Percentiles rank a stretch among this genome's conserved stretches.
Conservation (phyloP, 176 grass and related monocot genomes). For the Bonia amplexicaulis region DNA sequence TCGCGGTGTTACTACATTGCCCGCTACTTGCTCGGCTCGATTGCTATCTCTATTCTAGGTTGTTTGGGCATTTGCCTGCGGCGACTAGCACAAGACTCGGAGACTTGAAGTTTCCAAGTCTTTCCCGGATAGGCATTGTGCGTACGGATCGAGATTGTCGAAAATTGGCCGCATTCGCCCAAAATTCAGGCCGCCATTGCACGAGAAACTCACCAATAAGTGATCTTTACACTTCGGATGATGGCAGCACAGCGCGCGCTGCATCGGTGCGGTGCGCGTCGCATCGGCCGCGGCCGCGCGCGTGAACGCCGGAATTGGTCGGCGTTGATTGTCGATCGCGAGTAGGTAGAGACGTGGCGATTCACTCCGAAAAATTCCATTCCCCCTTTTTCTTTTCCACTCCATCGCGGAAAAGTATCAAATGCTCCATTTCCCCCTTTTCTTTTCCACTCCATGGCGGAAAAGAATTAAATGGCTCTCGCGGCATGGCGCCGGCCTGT, state of each 20-base stretch:
- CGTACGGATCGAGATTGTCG: background rate
- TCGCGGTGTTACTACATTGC: conserved; percentile 7
- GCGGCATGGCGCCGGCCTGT: conserved; percentile 8
- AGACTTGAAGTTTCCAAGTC: background rate
- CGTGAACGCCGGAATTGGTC: background rate
- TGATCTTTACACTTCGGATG: background rate
- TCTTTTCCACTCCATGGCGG: background rate
- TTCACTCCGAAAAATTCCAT: background rate
- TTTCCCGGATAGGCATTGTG: background rate
- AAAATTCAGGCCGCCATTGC: background rate
- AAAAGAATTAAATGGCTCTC: background rate
- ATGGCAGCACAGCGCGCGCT: background rate
- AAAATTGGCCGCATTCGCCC: background rate
- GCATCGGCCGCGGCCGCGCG: background rate
- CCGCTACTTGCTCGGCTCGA: background rate
- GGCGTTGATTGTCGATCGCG: conserved; percentile 16
- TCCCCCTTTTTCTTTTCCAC: background rate
- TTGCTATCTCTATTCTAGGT: background rate
- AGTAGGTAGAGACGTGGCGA: background rate
- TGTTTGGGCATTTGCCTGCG: background rate
- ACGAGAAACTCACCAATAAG: background rate
- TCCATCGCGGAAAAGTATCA: background rate
- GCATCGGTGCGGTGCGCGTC: background rate
- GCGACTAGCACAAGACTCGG: background rate
- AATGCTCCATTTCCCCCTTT: background rate